Evolutionary conservation across 2,329 filamentous ascomycete genomes (phyloP).

Genomic region (Pseudogymnoascus sp.): DNA sequence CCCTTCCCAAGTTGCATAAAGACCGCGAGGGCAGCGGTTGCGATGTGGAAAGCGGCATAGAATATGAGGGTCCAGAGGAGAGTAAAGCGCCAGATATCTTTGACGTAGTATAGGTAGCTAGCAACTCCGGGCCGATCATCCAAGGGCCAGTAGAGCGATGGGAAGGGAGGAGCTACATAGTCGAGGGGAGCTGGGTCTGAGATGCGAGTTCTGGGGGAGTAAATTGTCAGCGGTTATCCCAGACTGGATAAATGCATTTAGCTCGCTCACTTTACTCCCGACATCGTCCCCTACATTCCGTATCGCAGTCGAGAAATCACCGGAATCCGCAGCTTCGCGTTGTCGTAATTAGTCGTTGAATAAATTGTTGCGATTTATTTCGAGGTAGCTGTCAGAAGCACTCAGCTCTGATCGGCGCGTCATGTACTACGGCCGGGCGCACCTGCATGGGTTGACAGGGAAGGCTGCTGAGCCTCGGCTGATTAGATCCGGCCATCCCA

Average conservation of each 20-base stretch:
- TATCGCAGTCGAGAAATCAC: not conserved
- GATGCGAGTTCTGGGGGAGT: constrained; percentile 18
- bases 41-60: constrained; percentile 50
- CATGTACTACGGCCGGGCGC: not conserved
- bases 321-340: not conserved
- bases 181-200: constrained; percentile 31
- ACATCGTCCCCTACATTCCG: not conserved
- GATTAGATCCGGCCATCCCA: not conserved
- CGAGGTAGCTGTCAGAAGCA: not conserved
- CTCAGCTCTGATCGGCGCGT: not conserved
- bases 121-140: constrained; percentile 35
- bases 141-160: constrained; percentile 58
- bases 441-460: constrained; percentile 1
- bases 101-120: constrained; percentile 48
- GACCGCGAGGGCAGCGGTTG: constrained; percentile 51
- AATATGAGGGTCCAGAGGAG: constrained; percentile 61
- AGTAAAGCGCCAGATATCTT: constrained; percentile 62
- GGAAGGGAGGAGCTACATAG: constrained; percentile 55
- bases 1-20: constrained; percentile 42
- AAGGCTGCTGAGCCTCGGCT: constrained; percentile 6
- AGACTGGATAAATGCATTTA: not conserved
- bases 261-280: not conserved
- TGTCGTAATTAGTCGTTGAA: not conserved
- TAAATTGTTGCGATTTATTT: not conserved
- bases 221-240: not conserved